These are phyloP conservation scores for Ceratocystis albifundus DNA, from an alignment of 2,329 filamentous ascomycete genomes.

Conservation along the genomic window DNA sequence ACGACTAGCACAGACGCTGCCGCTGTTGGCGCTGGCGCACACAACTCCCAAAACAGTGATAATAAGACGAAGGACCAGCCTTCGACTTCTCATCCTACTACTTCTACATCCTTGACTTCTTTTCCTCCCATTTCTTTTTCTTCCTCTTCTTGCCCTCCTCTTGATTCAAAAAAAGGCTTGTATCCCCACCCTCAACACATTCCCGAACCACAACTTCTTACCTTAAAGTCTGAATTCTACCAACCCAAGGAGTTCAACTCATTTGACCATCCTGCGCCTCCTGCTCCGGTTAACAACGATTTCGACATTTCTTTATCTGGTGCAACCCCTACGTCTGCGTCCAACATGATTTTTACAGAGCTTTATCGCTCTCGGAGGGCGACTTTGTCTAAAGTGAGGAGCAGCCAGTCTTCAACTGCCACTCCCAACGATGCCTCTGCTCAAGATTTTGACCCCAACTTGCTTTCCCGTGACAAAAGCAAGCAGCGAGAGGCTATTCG, in stretches of 20 bases:
- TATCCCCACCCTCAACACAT: conserved; percentile 18
- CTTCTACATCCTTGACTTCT: conserved; percentile 24
- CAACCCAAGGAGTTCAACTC: conserved; percentile 23
- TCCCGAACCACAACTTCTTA: conserved; percentile 18
- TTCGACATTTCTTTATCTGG: conserved; percentile 17
- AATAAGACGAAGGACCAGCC: conserved; percentile 17
- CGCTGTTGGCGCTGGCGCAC: background rate
- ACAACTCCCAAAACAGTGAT: conserved; percentile 15
- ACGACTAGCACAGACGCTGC: conserved; percentile 16
- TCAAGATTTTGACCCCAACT: conserved; percentile 46
- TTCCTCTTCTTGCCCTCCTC: conserved; percentile 16
- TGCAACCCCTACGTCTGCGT: conserved; percentile 20
- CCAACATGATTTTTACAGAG: conserved; percentile 48
- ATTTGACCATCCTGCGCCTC: conserved; percentile 17
- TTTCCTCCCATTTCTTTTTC: conserved; percentile 24
- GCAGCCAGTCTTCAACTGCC: conserved; percentile 24
- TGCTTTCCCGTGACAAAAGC: conserved; percentile 49
- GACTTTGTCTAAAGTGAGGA: conserved; percentile 36
- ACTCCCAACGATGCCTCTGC: conserved; percentile 26
- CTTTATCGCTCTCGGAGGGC: conserved; percentile 46
- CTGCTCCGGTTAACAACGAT: conserved; percentile 11
- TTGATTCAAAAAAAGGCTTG: conserved; percentile 20
- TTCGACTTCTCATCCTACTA: conserved; percentile 13
- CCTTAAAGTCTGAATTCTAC: conserved; percentile 17
- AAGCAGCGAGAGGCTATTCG: conserved; percentile 54